Conservation (phyloP, 495 filamentous ascomycete species). For the Lasiosphaeris hirsuta region DNA sequence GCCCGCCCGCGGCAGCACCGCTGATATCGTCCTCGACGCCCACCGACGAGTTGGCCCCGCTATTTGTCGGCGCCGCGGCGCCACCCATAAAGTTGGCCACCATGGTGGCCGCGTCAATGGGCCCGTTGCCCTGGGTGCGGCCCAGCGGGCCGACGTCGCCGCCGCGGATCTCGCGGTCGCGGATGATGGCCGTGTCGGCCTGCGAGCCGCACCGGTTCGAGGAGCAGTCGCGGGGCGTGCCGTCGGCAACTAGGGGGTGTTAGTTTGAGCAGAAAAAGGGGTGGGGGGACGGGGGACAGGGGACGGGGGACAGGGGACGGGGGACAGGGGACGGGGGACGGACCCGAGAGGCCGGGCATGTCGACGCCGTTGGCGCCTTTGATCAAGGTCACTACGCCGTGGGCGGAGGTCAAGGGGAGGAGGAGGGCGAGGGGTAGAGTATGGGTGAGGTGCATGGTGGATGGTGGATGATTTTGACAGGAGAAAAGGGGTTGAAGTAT, state of each 20-base stretch:
- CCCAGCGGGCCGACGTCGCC: slow-evolving; percentile 51
- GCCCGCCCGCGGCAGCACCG: slow-evolving; percentile 3
- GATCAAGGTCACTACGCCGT: slow-evolving; percentile 52
- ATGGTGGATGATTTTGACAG: no score
- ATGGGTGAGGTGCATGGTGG: slow-evolving; percentile 33
- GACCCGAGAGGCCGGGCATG: slow-evolving; percentile 53
- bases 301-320: no score
- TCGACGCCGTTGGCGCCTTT: slow-evolving; percentile 51
- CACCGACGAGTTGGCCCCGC: slow-evolving; percentile 28
- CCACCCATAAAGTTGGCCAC: slow-evolving; percentile 44
- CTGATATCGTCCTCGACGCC: slow-evolving; percentile 35
- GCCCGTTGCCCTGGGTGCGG: slow-evolving; percentile 54
- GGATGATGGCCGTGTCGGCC: slow-evolving; percentile 54
- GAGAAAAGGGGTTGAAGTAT: slow-evolving; percentile 5
- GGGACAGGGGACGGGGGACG: slow-evolving; percentile 12
- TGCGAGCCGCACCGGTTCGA: slow-evolving; percentile 49
- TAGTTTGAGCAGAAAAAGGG: no score
- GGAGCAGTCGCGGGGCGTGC: slow-evolving; percentile 56
- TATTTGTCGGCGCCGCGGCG: slow-evolving; percentile 34
- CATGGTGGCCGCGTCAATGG: slow-evolving; percentile 47
- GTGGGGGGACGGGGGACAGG: no score
- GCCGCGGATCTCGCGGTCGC: slow-evolving; percentile 42
- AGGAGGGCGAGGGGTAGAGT: slow-evolving; percentile 27
- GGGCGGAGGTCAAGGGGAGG: slow-evolving; percentile 30
- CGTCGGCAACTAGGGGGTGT: slow-evolving; percentile 48